A percentile compares a stretch with the other conserved stretches of the same genome.
Conservation (phyloP, 2,329 filamentous ascomycete genomes). For the Alternaria conjuncta region DNA sequence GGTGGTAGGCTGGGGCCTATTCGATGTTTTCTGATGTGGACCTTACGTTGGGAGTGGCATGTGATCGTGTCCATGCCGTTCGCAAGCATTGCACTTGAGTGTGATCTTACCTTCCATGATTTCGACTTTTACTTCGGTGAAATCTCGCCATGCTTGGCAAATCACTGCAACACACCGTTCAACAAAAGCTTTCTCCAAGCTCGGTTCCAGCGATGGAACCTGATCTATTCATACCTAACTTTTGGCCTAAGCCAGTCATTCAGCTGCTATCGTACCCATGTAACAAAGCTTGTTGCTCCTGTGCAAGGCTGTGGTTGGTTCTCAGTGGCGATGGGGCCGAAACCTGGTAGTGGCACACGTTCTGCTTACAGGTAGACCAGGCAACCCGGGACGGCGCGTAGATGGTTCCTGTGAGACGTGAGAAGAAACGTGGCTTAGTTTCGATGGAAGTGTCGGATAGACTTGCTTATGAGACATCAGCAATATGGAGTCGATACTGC, state of each 20-base stretch:
- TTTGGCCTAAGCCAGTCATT: neutral
- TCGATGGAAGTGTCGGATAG: neutral
- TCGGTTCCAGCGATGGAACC: neutral
- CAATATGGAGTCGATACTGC: neutral
- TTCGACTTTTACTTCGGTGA: neutral
- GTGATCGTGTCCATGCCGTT: neutral
- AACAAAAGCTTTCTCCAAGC: neutral
- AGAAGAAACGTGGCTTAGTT: neutral
- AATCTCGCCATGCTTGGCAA: neutral
- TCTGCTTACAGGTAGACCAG: slow-evolving; percentile 1
- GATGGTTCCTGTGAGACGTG: neutral
- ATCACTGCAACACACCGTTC: neutral
- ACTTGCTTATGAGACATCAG: neutral
- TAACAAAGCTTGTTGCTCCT: slow-evolving; percentile 12
- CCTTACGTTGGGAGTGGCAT: neutral
- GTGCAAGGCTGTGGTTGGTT: neutral
- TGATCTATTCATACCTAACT: neutral
- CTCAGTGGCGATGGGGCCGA: neutral
- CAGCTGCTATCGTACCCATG: slow-evolving; percentile 11
- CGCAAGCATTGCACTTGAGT: neutral
- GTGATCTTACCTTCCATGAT: neutral
- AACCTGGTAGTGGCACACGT: neutral
- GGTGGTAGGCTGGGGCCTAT: neutral
- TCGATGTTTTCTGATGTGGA: too few species aligned
- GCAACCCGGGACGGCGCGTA: slow-evolving; percentile 6